These are phyloP conservation scores for Schoenoplectus tabernaemontani DNA, from an alignment of 202 grass and related monocot species.

Conservation along the genomic window DNA sequence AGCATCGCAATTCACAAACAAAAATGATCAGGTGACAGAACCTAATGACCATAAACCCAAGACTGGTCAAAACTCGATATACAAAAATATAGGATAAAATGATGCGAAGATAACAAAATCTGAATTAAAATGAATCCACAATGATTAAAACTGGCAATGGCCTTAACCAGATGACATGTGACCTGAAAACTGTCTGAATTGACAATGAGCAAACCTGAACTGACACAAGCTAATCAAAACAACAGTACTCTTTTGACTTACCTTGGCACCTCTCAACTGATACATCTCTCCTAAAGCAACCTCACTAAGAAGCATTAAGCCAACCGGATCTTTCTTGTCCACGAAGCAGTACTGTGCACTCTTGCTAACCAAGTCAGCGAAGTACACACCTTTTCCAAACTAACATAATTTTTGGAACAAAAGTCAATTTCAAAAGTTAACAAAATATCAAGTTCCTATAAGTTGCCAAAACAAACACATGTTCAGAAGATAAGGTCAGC, in stretches of 20 bases:
- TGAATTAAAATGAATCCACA: background rate
- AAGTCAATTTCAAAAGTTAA: constrained; percentile 13
- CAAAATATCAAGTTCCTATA: background rate
- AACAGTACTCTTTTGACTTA: constrained; percentile 22
- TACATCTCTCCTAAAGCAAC: constrained; percentile 91
- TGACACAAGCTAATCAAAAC: background rate
- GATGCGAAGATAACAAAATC: background rate
- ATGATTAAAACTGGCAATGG: background rate
- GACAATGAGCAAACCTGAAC: background rate
- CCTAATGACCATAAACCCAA: background rate
- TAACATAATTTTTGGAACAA: constrained; percentile 22
- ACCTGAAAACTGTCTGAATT: background rate
- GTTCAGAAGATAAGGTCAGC: background rate
- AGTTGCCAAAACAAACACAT: background rate
- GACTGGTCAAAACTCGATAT: background rate
- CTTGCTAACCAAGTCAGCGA: constrained; percentile 96
- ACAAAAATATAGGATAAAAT: background rate
- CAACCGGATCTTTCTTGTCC: constrained; percentile 66
- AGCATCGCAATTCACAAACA: background rate
- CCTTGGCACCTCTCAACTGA: constrained; percentile 81
- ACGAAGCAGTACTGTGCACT: constrained; percentile 90
- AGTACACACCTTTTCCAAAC: constrained; percentile 98
- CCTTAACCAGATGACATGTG: background rate
- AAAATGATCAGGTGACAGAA: background rate
- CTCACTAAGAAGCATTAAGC: constrained; percentile 95